Base-by-base conservation (phyloP, 2,329 filamentous ascomycete genomes). In the Colletotrichum orbiculare region DNA sequence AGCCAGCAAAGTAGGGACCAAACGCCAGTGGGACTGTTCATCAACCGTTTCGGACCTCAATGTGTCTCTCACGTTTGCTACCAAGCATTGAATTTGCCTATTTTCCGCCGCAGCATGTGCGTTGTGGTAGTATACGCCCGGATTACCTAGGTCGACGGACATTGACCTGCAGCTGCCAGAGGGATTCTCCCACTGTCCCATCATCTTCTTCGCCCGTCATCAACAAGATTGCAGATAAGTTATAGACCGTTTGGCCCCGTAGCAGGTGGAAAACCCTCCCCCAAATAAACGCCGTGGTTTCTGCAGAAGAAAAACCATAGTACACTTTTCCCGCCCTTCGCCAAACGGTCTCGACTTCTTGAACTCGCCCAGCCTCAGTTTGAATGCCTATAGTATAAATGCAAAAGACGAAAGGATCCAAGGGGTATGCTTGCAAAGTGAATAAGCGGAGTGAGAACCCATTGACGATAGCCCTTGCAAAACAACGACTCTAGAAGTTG, bases 341-440 rank as follows among this genome's bases (percentile, higher is more conserved):
- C 54, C 49, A 38, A 52, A 54, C 55, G 48, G 47, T 37, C 38
- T 63, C 47, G 25, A 53, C 54, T 66, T 59, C 58, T 52, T 57
- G 53, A 53, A 54, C 43, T 59, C 65, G 17, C 47, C 49, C 46
- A 45, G 49, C 41, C 60, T 66, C 54, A 39, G 54, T 50, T 64
- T 45, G 48, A 25, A 64, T 64, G 60, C 54, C 59, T 66, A 64
- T 66, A 66, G 43, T 66, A 66, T 66, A 63, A 63, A 63, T 54
- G 64, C 64, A 64, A 54, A 55, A 64, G 64, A 64, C 54, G 61
- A 60, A 64, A 42, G 61, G 60, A 66, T 64, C 60, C 64, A 63
- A 58, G 50, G 64, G 64, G 60, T 64, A 66, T 66, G 64, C 60
- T 33, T 64, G 34, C 42, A 48, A 60, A 64, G 59, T 64, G 64